Evolutionary conservation across 306 rosid species (phyloP), one percentile per base, ranked within the genome.

Genomic region (Rosa lucieae): DNA sequence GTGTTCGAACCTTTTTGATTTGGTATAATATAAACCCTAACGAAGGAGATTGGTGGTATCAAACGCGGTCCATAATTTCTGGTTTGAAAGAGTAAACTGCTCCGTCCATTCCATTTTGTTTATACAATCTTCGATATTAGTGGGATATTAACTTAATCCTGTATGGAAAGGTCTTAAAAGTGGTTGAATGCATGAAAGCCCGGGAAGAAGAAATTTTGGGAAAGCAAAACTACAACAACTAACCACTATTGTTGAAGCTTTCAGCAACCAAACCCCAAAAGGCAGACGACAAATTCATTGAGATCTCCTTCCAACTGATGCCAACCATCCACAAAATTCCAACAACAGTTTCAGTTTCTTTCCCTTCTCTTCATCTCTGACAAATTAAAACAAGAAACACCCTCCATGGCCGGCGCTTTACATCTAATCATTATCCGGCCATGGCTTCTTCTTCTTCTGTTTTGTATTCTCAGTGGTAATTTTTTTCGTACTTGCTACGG

Each of bases 221-320:
- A 18, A 20, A 37, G n/a, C 12, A 18, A n/a, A 9, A 59, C 70
- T 63, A 73, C 77, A 70, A 53, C 66, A 79, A 78, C 82, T 48
- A 86, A 86, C 90, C 66, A 68, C 76, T 63, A 13, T 79, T 77
- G 78, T 87, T 84, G 98, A 92, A 88, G 76, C 76, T 84, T 86
- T 89, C 98, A 88, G 88, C 88, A 4, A 86, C 52, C 79, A 74
- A 83, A 67, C 83, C 53, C 75, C 88, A 71, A 75, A 80, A 63
- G 15, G 63, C 85, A 48, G 84, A 76, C 78, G 86, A 78, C 83
- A 79, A 82, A 49, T 42, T 26, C 48, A 42, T 51, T 72, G 70
- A 82, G 63, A 58, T 18, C 39, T 26, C 17, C 47, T 13, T n/a
- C 51, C 51, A 59, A 59, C 56, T 70, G 44, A 85, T 78, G 77